Evolutionary conservation across 805 yeast species (phyloP).

Genomic region (Schwanniomyces yamadae): DNA sequence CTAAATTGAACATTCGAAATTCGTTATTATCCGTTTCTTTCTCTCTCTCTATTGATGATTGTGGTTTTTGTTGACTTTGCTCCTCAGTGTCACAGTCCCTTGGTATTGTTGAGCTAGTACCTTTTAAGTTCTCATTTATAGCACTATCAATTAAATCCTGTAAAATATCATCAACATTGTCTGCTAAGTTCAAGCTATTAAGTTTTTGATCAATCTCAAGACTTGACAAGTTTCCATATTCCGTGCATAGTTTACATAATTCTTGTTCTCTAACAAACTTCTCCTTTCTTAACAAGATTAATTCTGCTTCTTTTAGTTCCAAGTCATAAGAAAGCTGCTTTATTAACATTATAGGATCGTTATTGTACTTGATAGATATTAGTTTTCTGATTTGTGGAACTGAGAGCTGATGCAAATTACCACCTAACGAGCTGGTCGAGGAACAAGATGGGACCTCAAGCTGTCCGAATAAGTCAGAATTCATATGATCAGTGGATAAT

Average conservation of each 20-base stretch:
- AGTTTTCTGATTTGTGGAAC: slow-evolving; percentile 21
- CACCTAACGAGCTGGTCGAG: slow-evolving; percentile 11
- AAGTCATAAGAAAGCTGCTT: slow-evolving; percentile 49
- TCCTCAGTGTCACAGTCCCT: background rate
- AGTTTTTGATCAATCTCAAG: slow-evolving; percentile 34
- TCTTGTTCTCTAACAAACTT: slow-evolving; percentile 34
- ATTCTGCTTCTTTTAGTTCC: slow-evolving; percentile 47
- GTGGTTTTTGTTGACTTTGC: background rate
- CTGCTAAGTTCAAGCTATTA: slow-evolving; percentile 12
- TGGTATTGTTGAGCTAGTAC: too few relatives aligned
- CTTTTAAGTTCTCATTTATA: slow-evolving; percentile 18
- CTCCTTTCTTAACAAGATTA: slow-evolving; percentile 34
- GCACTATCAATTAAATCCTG: slow-evolving; percentile 30
- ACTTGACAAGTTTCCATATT: slow-evolving; percentile 35
- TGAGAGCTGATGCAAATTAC: slow-evolving; percentile 19
- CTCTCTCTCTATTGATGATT: background rate
- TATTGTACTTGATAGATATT: slow-evolving; percentile 22
- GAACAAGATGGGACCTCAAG: background rate
- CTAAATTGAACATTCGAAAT: background rate
- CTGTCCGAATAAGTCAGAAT: slow-evolving; percentile 6
- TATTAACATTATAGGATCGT: slow-evolving; percentile 32
- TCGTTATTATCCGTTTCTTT: background rate
- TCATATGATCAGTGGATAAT: background rate
- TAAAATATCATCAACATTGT: slow-evolving; percentile 19
- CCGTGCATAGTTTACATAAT: slow-evolving; percentile 30